Evolutionary conservation across 805 yeast genomes (phyloP), one percentile per base, ranked within the genome.

Genomic region (Candida sanyiensis): DNA sequence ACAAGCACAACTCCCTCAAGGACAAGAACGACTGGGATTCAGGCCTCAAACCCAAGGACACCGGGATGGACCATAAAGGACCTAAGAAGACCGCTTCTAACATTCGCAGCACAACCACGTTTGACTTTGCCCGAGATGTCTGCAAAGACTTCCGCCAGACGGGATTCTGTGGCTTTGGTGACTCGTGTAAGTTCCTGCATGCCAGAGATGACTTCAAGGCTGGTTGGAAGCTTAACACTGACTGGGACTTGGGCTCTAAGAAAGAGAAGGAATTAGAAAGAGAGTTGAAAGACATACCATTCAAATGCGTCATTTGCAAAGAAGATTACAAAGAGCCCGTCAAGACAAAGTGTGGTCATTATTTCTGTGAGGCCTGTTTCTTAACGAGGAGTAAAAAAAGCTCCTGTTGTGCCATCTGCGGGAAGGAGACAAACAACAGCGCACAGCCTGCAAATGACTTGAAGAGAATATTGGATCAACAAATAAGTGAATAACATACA

Each of bases 101-200:
- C 50, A 69, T 89, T 21, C 69, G 75, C 32, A 70, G 80, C 10
- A 83, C 88, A 0, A 79, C 85, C 0, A 65, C 80, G 2, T 70
- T 83, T 27, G 98, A 93, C 54, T 93, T 80, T 54, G 96, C 86
- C 56, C 89, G 94, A 1, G 97, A 93, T 54, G 80, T 93, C 2
- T 93, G 98, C 57, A 93, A 90, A 54, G 97, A 93, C 59, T 93
- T 73, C 59, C 73, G 77, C 42, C 83, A 82, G 49, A 89, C 94
- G 0, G 99, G 98, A 0, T 89, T 78, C 56, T 93, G 98, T 69
- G 97, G 97, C 6, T 93, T 82, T 57, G 99, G 99, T 7, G 98
- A 93, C 51, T 82, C 93, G 25, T 93, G 99, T 65, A 93, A 93
- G 63, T 93, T 93, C 58, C 58, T 90, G 25, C 99, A 93, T 57